Conservation (phyloP, 2,329 filamentous ascomycete genomes). For the Zymoseptoria pseudotritici region DNA sequence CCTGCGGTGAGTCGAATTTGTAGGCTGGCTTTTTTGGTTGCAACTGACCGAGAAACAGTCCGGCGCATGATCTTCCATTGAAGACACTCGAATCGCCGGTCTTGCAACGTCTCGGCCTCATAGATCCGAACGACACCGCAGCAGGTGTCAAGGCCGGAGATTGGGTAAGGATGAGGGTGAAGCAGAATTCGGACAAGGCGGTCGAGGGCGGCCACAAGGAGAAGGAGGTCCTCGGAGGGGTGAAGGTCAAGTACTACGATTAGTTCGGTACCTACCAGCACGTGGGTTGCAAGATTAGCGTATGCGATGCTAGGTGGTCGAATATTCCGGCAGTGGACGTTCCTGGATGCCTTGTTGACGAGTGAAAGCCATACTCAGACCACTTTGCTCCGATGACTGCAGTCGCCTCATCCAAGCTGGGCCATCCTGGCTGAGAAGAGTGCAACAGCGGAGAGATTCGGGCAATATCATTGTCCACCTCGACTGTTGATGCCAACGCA, state of each 20-base stretch:
- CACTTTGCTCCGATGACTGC: no score
- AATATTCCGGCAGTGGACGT: no score
- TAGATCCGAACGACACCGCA: slow-evolving; percentile 13
- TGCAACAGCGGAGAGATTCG: no score
- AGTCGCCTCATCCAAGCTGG: no score
- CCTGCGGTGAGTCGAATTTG: slow-evolving; percentile 11
- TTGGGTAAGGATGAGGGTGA: slow-evolving; percentile 23
- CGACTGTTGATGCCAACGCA: no score
- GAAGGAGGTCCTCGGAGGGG: slow-evolving; percentile 25
- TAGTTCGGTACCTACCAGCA: slow-evolving; percentile 1
- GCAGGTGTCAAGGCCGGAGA: slow-evolving; percentile 23
- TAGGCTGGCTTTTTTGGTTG: neutral
- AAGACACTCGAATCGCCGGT: slow-evolving; percentile 24
- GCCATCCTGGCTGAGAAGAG: no score
- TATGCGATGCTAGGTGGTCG: no score
- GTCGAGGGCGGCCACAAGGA: slow-evolving; percentile 14
- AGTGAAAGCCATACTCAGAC: no score
- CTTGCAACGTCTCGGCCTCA: slow-evolving; percentile 18
- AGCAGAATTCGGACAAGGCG: slow-evolving; percentile 23
- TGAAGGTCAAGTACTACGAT: slow-evolving; percentile 29
- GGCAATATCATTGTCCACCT: no score
- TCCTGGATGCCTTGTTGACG: no score
- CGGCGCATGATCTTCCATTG: slow-evolving; percentile 21
- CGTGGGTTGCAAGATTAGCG: neutral
- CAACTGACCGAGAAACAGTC: slow-evolving; percentile 5